Evolutionary conservation across 257 asterid species (phyloP).

Genomic region (Echites panduratus): DNA sequence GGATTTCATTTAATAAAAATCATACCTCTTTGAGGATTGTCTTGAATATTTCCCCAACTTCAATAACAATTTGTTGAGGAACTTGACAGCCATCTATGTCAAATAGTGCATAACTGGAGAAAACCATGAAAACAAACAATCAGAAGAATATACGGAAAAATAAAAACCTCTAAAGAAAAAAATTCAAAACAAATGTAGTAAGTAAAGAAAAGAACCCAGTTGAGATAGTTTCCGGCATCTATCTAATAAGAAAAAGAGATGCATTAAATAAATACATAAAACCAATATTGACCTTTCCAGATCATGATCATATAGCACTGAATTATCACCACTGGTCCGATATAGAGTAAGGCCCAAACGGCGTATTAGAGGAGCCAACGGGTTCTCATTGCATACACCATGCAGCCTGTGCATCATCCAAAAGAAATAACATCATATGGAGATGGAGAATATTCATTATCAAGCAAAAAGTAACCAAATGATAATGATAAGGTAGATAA

Average conservation of each 20-base stretch:
- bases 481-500: neutral
- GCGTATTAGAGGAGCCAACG: conserved; percentile 87
- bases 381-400: conserved; percentile 99
- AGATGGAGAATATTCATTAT: neutral
- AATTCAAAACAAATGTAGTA: neutral
- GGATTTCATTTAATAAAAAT: neutral
- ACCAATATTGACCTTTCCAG: conserved; percentile 64
- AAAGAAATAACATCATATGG: neutral
- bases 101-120: conserved; percentile 72
- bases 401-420: conserved; percentile 60
- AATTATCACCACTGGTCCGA: conserved; percentile 95
- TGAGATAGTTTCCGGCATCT: neutral
- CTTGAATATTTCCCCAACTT: conserved; percentile 84
- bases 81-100: conserved; percentile 80
- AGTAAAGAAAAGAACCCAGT: neutral
- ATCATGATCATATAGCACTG: conserved; percentile 93
- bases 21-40: conserved; percentile 86
- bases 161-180: neutral
- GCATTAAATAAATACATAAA: neutral
- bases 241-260: neutral
- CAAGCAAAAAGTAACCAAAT: neutral
- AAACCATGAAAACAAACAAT: neutral
- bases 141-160: neutral
- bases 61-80: conserved; percentile 65
- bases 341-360: conserved; percentile 79